phyloP scores from a whole-genome alignment of 257 asterid species.

The Salvia miltiorrhiza region DNA sequence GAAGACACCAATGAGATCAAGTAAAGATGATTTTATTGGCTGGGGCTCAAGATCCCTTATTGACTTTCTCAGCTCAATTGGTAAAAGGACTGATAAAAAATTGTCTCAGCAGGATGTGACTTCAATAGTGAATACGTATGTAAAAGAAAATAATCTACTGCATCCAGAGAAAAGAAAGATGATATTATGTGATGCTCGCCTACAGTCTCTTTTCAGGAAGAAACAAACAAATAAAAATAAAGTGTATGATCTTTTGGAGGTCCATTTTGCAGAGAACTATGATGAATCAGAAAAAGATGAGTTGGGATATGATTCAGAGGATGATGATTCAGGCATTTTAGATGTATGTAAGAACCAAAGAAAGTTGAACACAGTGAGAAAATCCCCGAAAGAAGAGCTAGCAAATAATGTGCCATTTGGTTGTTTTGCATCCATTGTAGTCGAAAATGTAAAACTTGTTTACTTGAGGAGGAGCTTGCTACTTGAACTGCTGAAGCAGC shows the following conservation, averaged over 20 bases:
- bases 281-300: slow-evolving; percentile 55
- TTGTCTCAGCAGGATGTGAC: slow-evolving; percentile 56
- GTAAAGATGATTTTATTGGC: slow-evolving; percentile 49
- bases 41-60: slow-evolving; percentile 80
- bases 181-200: slow-evolving; percentile 49
- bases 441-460: slow-evolving; percentile 69
- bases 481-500: slow-evolving; percentile 48
- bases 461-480: slow-evolving; percentile 71
- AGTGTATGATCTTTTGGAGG: slow-evolving; percentile 52
- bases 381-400: slow-evolving; percentile 19
- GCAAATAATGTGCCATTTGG: slow-evolving; percentile 25
- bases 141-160: slow-evolving; percentile 44
- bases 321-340: slow-evolving; percentile 11
- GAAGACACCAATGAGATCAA: slow-evolving; percentile 31
- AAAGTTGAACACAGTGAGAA: slow-evolving; percentile 29
- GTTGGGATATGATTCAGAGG: slow-evolving; percentile 29
- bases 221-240: slow-evolving; percentile 31
- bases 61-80: slow-evolving; percentile 60
- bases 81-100: slow-evolving; percentile 41
- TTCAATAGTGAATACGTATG: slow-evolving; percentile 44
- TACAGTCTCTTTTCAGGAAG: slow-evolving; percentile 52
- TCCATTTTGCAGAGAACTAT: slow-evolving; percentile 52
- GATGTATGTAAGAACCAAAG: slow-evolving; percentile 31
- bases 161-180: slow-evolving; percentile 47
- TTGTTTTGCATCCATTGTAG: slow-evolving; percentile 50